These are phyloP conservation scores for Podochytrium sp. DNA, from an alignment of 192 early-diverging fungal genomes.

Conservation along the genomic window DNA sequence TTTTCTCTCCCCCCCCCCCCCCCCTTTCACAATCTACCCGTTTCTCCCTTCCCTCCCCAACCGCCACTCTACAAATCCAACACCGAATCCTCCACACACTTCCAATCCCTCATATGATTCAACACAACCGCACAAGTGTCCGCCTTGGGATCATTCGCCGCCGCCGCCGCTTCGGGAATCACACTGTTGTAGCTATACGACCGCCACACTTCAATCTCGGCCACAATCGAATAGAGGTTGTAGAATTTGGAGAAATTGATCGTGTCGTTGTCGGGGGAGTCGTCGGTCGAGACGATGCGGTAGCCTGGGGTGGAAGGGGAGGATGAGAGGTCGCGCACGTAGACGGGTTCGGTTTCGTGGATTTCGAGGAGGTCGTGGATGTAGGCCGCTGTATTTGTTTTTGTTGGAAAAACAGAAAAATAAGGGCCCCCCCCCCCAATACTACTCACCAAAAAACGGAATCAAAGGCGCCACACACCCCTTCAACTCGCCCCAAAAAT, in stretches of 20 bases:
- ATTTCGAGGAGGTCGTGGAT: constrained; percentile 56
- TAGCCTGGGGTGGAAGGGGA: not conserved
- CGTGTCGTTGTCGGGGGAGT: not conserved
- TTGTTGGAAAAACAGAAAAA: constrained; percentile 19
- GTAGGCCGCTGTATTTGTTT: constrained; percentile 47
- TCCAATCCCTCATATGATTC: constrained; percentile 49
- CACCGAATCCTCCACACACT: constrained; percentile 27
- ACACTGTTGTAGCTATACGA: constrained; percentile 37
- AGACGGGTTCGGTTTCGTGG: constrained; percentile 46
- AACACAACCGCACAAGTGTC: constrained; percentile 40
- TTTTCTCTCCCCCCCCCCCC: too few relatives aligned
- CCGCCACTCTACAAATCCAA: constrained; percentile 34
- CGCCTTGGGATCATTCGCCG: constrained; percentile 30
- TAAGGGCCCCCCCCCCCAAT: not conserved
- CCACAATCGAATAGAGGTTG: constrained; percentile 50
- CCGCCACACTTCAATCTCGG: constrained; percentile 57
- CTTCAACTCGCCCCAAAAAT: constrained; percentile 51
- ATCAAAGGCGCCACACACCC: constrained; percentile 46
- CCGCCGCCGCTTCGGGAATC: constrained; percentile 26
- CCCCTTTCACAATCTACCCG: too few relatives aligned
- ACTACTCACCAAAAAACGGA: constrained; percentile 51
- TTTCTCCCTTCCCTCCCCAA: too few relatives aligned
- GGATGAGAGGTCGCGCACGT: constrained; percentile 23
- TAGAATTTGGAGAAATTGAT: constrained; percentile 60
- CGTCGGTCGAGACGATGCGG: constrained; percentile 20